phyloP scores from a whole-genome alignment of 768 basidiomycete species.

The Hemileccinum impolitum region DNA sequence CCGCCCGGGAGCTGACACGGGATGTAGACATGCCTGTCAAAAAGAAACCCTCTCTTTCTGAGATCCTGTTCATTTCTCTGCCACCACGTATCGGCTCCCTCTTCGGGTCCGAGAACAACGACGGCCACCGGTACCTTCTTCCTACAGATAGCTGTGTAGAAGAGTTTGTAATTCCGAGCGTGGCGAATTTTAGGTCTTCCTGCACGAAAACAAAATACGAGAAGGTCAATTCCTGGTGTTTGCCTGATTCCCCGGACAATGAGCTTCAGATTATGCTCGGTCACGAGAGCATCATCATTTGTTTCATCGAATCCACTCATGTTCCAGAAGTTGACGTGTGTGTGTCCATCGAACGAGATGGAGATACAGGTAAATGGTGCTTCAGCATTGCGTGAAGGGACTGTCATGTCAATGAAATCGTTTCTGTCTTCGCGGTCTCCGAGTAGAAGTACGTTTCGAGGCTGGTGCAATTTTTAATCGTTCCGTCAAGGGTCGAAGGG shows the following conservation, averaged over 20 bases:
- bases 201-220: conserved; percentile 28
- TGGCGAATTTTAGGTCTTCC: conserved; percentile 18
- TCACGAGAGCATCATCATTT: conserved; percentile 9
- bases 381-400: neutral
- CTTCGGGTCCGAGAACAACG: conserved; percentile 32
- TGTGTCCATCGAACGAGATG: conserved; percentile 4
- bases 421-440: conserved; percentile 15
- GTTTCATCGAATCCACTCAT: conserved; percentile 11
- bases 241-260: conserved; percentile 14
- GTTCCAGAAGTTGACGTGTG: conserved; percentile 19
- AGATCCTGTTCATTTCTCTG: conserved; percentile 21
- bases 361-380: conserved; percentile 2
- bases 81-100: conserved; percentile 27
- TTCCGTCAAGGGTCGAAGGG: neutral
- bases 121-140: conserved; percentile 30
- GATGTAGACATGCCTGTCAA: conserved; percentile 27
- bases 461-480: conserved; percentile 8
- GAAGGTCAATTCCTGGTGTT: conserved; percentile 18
- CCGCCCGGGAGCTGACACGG: conserved; percentile 1
- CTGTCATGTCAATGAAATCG: conserved; percentile 10
- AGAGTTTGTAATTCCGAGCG: conserved; percentile 29
- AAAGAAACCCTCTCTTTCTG: conserved; percentile 18
- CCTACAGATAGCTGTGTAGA: conserved; percentile 28
- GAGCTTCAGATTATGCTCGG: conserved; percentile 13
- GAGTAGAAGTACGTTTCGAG: conserved; percentile 18